Evolutionary conservation across 75 land plant species (phyloP), one percentile per base, ranked within the genome.

Genomic region (Cunninghamia lanceolata): DNA sequence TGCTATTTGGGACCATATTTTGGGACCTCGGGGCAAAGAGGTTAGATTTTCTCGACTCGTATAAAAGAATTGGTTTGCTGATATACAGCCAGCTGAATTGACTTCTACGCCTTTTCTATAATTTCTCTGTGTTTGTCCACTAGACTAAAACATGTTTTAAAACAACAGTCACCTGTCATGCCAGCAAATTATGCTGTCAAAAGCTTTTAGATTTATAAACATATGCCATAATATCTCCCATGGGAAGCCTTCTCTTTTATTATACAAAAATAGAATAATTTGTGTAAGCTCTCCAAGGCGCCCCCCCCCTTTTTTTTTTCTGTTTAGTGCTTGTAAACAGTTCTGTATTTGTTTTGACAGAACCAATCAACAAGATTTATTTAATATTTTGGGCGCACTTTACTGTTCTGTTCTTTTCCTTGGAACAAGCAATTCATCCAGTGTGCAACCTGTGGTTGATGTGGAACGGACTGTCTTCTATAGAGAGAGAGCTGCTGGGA

Each of bases 401-500:
- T 96, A 94, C 85, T 86, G 90, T 85, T 92, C 97, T 46, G 92
- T 92, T 78, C 87, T 94, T 66, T 96, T 96, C 86, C 71, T 96
- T 54, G 99, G 99, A 0, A 53, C 95, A 17, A 92, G 88, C 85
- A 95, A 96, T 87, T 84, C 95, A 79, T 86, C 91, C 68, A 82
- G 92, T 21, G 95, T 95, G 70, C 94, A 93, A 73, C 99, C 99
- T 78, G 94, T 94, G 1, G 97, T 96, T 28, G 93, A 89, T 3
- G 80, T 94, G 36, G 99, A 96, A 75, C 80, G 99, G 63, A 93
- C 97, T 11, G 98, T 96, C 79, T 96, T 92, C 79, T 96, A 95
- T 84, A 88, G 98, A 87, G 98, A 96, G 86, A 90, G 86, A 84
- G 95, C 97, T 50, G 95, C 97, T 32, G 97, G 97, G 85, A 92